Evolutionary conservation across 2,329 filamentous ascomycete species (phyloP), one percentile per base, ranked within the genome.

Genomic region (Lasiodiplodia sp.): DNA sequence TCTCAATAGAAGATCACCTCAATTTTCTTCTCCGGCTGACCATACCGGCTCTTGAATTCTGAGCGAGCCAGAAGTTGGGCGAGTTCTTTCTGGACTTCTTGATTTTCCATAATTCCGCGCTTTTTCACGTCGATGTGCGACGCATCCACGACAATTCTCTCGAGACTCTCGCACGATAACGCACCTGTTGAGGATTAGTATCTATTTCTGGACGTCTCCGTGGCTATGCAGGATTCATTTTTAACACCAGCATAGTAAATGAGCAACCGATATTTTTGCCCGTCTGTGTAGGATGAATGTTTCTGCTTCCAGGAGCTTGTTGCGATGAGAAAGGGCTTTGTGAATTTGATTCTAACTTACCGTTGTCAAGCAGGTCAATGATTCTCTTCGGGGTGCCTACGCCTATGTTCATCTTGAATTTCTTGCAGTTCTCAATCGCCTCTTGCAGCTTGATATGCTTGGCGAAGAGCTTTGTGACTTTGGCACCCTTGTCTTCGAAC

Each of bases 391-490:
- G 95, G 5, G 96, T 99, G 3, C 96, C 96, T 16, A 97, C 93
- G 2, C 92, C 94, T 71, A 98, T 92, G 34, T 93, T 93, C 14
- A 94, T 92, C 56, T 85, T 86, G 65, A 83, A 84, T 71, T 84
- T 87, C 75, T 91, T 86, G 52, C 97, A 88, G 76, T 92, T 92
- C 69, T 91, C 86, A 65, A 94, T 88, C 40, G 94, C 92, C 74
- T 98, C 95, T 66, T 92, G 88, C 12, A 99, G 81, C 82, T 99
- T 99, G 84, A 99, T 97, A 79, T 99, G 96, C 80, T 99, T 99
- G 38, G 96, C 95, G 79, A 99, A 99, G 77, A 99, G 84, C 80
- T 99, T 99, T 2, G 92, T 92, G 1, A 99, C 90, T 56, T 88
- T 86, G 62, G 87, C 89, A 10, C 93, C 89, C 78, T 96, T 93